A percentile compares a stretch with the other conserved stretches of the same genome.
Evolutionary conservation across 108 stramenopile genomes (phyloP).

Genomic region (Bacterosira constricta): DNA sequence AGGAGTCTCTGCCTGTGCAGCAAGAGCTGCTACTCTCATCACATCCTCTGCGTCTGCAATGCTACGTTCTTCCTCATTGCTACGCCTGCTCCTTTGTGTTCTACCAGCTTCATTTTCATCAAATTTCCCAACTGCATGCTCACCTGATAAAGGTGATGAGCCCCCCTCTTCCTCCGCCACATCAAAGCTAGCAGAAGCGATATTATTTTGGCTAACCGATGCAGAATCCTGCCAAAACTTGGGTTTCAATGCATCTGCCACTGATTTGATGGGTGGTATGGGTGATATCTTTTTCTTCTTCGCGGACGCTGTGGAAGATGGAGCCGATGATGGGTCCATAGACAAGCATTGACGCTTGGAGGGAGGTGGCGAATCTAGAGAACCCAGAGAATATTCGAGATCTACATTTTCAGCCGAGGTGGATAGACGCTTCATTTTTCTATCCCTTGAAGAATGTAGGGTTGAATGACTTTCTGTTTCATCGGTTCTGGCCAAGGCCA

Average conservation of each 20-base stretch:
- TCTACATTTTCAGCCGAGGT: conserved; percentile 38
- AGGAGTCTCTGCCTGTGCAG: conserved; percentile 18
- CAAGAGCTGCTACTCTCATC: conserved; percentile 21
- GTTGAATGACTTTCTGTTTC: conserved; percentile 1
- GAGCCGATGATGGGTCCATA: not conserved
- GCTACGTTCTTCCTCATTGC: conserved; percentile 4
- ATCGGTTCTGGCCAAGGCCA: not conserved
- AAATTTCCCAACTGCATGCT: not conserved
- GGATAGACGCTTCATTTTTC: conserved; percentile 8
- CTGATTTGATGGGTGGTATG: conserved; percentile 8
- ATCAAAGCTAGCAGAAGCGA: conserved; percentile 35
- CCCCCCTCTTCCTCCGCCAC: conserved; percentile 39
- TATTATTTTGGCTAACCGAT: conserved; percentile 32
- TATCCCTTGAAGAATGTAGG: not conserved
- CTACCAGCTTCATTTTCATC: not conserved
- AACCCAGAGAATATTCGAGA: conserved; percentile 37
- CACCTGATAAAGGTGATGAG: conserved; percentile 26
- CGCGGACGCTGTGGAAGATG: not conserved
- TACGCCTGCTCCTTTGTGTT: not conserved
- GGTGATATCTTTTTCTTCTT: conserved; percentile 10
- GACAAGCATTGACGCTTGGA: conserved; percentile 19
- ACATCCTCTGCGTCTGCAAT: conserved; percentile 27
- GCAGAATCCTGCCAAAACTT: conserved; percentile 42
- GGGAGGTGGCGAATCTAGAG: conserved; percentile 16
- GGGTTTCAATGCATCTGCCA: conserved; percentile 29